A percentile compares a stretch with the other conserved stretches of the same genome.
These are phyloP conservation scores for Letharia columbiana DNA, from an alignment of 495 filamentous ascomycete genomes.

Conservation along the genomic window DNA sequence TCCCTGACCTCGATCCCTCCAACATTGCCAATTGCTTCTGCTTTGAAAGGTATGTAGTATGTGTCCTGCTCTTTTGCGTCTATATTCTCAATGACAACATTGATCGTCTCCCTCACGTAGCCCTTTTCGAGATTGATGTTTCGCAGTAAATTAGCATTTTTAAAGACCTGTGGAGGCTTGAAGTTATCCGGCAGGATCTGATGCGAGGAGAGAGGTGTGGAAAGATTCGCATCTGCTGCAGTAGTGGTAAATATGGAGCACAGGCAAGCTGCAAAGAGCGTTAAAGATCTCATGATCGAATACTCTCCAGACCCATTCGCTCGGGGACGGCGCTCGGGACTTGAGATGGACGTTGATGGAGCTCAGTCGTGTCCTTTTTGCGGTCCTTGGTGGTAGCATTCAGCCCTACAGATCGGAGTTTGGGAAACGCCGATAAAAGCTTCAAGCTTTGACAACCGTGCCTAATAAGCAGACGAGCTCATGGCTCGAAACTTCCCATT, in stretches of 20 bases:
- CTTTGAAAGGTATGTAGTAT: constrained; percentile 81
- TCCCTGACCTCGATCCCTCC: constrained; percentile 86
- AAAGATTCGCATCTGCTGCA: constrained; percentile 31
- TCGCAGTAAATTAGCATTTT: constrained; percentile 83
- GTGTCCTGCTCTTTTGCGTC: constrained; percentile 66
- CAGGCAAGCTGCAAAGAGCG: constrained; percentile 26
- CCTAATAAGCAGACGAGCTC: background rate
- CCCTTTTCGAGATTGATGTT: constrained; percentile 87
- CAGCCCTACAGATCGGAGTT: constrained; percentile 25
- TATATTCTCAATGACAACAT: constrained; percentile 87
- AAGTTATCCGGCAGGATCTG: constrained; percentile 60
- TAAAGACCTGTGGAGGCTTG: constrained; percentile 81
- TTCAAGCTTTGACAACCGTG: background rate
- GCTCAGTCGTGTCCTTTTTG: constrained; percentile 10
- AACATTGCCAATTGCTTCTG: constrained; percentile 60
- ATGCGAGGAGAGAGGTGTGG: constrained; percentile 35
- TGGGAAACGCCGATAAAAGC: background rate
- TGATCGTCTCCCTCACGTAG: constrained; percentile 81
- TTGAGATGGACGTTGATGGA: background rate
- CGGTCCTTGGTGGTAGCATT: constrained; percentile 1
- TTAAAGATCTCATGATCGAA: constrained; percentile 30
- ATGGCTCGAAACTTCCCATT: background rate
- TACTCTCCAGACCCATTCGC: background rate
- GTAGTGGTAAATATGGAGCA: constrained; percentile 22
- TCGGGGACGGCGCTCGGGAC: background rate